These are phyloP conservation scores for Rhizophagus sp. DNA, from an alignment of 192 early-diverging fungal genomes.

Conservation along the genomic window DNA sequence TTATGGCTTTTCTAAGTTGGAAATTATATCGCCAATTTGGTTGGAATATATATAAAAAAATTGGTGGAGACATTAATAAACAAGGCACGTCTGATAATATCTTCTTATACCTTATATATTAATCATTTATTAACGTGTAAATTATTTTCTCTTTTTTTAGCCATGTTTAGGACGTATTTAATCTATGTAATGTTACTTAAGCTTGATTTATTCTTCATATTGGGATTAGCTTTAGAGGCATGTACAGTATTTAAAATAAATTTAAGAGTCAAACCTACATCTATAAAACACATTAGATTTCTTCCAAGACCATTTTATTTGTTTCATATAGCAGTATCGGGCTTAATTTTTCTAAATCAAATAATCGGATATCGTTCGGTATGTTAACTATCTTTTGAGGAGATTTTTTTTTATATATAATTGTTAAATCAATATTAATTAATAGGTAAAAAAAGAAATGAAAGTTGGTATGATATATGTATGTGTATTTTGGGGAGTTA, in stretches of 20 bases:
- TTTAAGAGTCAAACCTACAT: not conserved
- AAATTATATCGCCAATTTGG: conserved; percentile 56
- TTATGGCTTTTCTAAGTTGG: conserved; percentile 53
- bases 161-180: conserved; percentile 67
- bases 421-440: not conserved
- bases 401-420: not conserved
- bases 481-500: not conserved
- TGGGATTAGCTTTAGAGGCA: conserved; percentile 71
- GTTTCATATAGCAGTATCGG: not conserved
- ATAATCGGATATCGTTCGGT: conserved; percentile 15
- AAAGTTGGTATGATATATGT: not conserved
- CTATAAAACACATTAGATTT: not conserved
- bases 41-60: conserved; percentile 64
- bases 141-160: conserved; percentile 29
- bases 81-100: conserved; percentile 41
- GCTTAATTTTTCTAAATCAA: not conserved
- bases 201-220: conserved; percentile 83
- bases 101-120: not conserved
- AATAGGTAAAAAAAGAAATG: conserved; percentile 14
- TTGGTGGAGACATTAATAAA: conserved; percentile 61
- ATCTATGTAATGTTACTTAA: conserved; percentile 81
- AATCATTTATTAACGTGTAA: conserved; percentile 1
- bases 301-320: not conserved
- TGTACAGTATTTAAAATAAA: conserved; percentile 47
- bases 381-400: not conserved